phyloP scores from a whole-genome alignment of 441 rosid genomes.

The Erodium texanum region DNA sequence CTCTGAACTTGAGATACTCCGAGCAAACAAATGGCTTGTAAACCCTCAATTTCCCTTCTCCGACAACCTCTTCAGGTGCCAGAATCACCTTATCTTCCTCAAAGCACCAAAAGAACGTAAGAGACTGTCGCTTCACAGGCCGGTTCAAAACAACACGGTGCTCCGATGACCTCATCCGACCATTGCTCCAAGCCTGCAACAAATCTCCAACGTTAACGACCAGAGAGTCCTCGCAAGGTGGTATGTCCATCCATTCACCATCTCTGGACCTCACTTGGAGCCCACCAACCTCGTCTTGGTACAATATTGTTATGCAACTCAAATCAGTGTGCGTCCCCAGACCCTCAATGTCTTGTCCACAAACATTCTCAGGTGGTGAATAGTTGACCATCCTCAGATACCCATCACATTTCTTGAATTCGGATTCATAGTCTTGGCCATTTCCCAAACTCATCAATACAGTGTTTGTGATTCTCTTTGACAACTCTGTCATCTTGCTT shows the following conservation, averaged over 20 bases:
- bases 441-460: constrained; percentile 39
- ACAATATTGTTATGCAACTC: constrained; percentile 40
- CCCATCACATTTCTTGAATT: constrained; percentile 48
- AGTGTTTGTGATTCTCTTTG: constrained; percentile 38
- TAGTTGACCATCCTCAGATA: constrained; percentile 57
- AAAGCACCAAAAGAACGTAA: constrained; percentile 61
- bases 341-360: constrained; percentile 48
- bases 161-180: constrained; percentile 50
- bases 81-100: constrained; percentile 50
- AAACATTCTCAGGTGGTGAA: constrained; percentile 37
- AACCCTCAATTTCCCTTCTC: no score
- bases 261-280: constrained; percentile 63
- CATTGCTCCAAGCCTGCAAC: constrained; percentile 79
- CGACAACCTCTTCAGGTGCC: constrained; percentile 9
- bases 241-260: constrained; percentile 52
- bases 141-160: constrained; percentile 51
- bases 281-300: constrained; percentile 62
- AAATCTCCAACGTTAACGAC: constrained; percentile 43
- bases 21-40: constrained; percentile 34
- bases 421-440: constrained; percentile 29
- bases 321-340: constrained; percentile 63
- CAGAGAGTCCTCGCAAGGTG: constrained; percentile 38
- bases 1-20: constrained; percentile 54
- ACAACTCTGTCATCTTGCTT: constrained; percentile 41
- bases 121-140: constrained; percentile 35